These are phyloP conservation scores for Solanum gracilifrons DNA, from an alignment of 257 asterid genomes.

Conservation along the genomic window DNA sequence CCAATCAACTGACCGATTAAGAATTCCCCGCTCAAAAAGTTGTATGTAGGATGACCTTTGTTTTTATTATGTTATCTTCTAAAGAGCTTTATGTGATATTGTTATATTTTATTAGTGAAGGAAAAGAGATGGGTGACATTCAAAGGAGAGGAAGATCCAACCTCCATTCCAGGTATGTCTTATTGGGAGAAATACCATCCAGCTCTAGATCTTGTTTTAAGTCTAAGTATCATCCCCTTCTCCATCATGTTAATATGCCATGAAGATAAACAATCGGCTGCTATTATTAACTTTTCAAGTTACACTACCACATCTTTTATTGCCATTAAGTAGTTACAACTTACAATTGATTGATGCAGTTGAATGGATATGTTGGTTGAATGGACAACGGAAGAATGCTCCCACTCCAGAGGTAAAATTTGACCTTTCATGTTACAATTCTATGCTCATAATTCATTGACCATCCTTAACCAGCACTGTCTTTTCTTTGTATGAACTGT, in stretches of 20 bases:
- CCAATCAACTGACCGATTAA: neutral
- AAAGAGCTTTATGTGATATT: neutral
- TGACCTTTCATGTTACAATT: neutral
- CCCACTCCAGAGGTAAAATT: slow-evolving; percentile 79
- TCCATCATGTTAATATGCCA: neutral
- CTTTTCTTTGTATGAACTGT: neutral
- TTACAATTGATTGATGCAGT: slow-evolving; percentile 41
- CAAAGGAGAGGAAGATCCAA: slow-evolving; percentile 92
- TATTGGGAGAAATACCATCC: neutral
- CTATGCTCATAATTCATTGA: neutral
- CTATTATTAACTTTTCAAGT: neutral
- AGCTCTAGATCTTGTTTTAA: neutral
- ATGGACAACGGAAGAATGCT: slow-evolving; percentile 88
- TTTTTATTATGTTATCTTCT: neutral
- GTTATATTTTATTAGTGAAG: slow-evolving; percentile 41
- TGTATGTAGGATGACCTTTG: neutral
- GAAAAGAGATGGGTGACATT: slow-evolving; percentile 83
- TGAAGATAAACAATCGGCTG: neutral
- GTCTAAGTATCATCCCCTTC: neutral
- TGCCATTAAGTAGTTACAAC: slow-evolving; percentile 11
- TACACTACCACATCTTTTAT: neutral
- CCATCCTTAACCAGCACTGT: neutral
- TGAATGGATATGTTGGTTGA: slow-evolving; percentile 99
- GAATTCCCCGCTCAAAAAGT: neutral
- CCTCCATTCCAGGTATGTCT: slow-evolving; percentile 66